A percentile compares a stretch with the other conserved stretches of the same genome.
phyloP scores from a whole-genome alignment of 2,329 filamentous ascomycete species.

The Trichophyton mentagrophytes region DNA sequence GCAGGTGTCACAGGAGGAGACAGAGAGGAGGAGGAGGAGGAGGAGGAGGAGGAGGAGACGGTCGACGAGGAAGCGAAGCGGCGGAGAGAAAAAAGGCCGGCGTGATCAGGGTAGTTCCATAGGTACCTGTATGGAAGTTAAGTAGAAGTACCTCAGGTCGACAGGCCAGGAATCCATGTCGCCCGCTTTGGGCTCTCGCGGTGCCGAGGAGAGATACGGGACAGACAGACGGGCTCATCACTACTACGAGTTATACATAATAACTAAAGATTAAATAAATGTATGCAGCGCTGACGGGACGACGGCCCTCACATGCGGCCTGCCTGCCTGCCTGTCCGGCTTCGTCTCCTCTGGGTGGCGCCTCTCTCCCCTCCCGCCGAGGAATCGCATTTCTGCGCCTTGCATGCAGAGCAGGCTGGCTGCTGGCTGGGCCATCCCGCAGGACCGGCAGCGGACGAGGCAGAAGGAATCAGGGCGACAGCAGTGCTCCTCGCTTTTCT shows the following conservation, averaged over 20 bases:
- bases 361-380: not conserved
- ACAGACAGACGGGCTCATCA: too few relatives aligned
- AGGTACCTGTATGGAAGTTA: too few relatives aligned
- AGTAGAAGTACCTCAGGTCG: too few relatives aligned
- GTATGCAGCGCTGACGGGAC: too few relatives aligned
- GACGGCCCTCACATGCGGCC: too few relatives aligned
- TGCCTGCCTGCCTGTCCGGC: too few relatives aligned
- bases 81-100: not conserved
- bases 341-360: not conserved
- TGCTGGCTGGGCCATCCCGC: too few relatives aligned
- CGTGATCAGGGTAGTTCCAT: not conserved
- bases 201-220: not conserved
- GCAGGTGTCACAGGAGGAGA: not conserved
- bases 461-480: not conserved
- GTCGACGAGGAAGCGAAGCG: not conserved
- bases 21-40: not conserved
- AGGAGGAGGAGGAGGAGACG: not conserved
- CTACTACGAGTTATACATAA: too few relatives aligned
- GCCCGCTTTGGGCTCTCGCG: not conserved
- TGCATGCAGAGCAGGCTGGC: not conserved
- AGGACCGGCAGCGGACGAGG: not conserved
- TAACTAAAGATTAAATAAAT: too few relatives aligned
- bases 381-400: slow-evolving; percentile 1
- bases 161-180: not conserved
- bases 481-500: too few relatives aligned